Base-by-base conservation (phyloP, 2,329 filamentous ascomycete genomes). In the Aspergillus pseudonomiae region DNA sequence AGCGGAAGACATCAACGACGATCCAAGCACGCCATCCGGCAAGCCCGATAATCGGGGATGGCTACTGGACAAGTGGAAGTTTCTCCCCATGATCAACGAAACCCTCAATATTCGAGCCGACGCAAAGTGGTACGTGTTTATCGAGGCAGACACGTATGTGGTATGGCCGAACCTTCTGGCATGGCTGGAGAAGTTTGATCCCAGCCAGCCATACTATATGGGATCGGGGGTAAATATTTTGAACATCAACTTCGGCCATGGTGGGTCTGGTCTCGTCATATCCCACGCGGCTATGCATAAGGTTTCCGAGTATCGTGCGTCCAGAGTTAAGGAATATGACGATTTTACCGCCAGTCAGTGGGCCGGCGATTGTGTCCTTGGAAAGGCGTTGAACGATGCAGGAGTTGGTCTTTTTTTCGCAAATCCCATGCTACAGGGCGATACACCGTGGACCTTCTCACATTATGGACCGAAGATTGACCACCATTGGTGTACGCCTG, bases 91-190 rank as follows among this genome's bases (percentile, higher is more conserved):
- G 68, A 82, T 85, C 19, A 81, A 61, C n/a, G 55, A 60, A 9
- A 56, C 59, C 1, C 54, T 52, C 6, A 21, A 30, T 4, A 36
- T 48, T 32, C 56, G 57, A 34, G 55, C 59, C 3, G 54, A 61
- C 30, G 59, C 62, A 1, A 83, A 87, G 68, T 88, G 86, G 86
- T 88, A 86, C 68, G 71, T 88, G 14, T 88, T 85, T 63, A 80
- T 87, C 66, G 85, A 88, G 59, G 83, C 85, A 59, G 85, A 87
- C 70, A 85, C 84, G 9, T 88, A 87, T 67, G 79, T 87, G 10
- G 77, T 85, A 43, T 85, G 84, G 79, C 75, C 80, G 19, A 85
- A 82, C 60, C 71, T 88, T 28, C 77, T 82, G 19, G 73, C 78
- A 30, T 86, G 83, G 78, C 74, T 88, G 45, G 69, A 74, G 68